A percentile compares a stretch with the other conserved stretches of the same genome.
Conservation (phyloP, 129 eudicot genomes). For the Mikania micrantha region DNA sequence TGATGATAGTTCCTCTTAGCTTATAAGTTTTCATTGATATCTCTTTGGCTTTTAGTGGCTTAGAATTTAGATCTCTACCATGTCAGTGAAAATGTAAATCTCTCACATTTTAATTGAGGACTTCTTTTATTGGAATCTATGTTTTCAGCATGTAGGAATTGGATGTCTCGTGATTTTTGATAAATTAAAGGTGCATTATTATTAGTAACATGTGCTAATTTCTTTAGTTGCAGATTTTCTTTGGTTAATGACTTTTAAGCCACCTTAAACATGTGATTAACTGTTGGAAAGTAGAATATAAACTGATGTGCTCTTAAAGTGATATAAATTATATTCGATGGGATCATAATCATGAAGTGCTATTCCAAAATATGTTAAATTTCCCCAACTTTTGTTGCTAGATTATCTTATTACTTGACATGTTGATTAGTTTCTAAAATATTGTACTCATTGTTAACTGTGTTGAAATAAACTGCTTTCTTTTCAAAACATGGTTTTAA, state of each 20-base stretch:
- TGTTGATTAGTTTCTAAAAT: neutral
- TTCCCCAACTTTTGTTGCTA: neutral
- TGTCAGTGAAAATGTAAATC: neutral
- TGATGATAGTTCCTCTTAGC: neutral
- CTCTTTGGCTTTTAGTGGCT: constrained; percentile 6
- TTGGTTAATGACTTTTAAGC: neutral
- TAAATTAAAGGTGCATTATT: neutral
- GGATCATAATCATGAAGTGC: neutral
- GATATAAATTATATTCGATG: neutral
- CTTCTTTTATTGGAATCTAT: neutral
- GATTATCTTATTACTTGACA: neutral
- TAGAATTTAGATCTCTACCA: neutral
- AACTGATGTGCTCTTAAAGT: neutral
- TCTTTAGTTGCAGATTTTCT: neutral
- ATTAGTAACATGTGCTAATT: neutral
- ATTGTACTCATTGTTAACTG: neutral
- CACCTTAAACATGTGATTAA: neutral
- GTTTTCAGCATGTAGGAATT: constrained; percentile 3
- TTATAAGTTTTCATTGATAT: neutral
- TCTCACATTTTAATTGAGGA: neutral
- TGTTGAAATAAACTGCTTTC: constrained; percentile 9
- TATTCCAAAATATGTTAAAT: neutral
- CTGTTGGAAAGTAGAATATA: constrained; percentile 6
- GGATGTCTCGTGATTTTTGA: constrained; percentile 1
- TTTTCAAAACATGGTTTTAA: too few species aligned